Conservation (phyloP, 441 rosid genomes). For the Euphorbia celastroides region DNA sequence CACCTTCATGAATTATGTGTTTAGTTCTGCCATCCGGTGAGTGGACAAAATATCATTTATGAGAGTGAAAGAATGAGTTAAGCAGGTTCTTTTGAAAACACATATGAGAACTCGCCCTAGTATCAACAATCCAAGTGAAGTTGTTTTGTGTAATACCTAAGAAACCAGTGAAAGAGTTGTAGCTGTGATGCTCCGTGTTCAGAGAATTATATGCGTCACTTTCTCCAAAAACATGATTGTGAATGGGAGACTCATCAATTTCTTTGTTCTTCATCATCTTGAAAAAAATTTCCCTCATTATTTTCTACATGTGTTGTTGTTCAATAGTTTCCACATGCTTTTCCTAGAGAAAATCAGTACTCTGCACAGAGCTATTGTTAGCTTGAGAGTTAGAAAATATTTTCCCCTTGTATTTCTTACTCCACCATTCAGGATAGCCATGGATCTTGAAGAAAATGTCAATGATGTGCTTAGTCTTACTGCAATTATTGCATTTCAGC, state of each 20-base stretch:
- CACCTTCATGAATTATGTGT: neutral
- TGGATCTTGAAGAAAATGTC: no score
- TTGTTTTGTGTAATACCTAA: neutral
- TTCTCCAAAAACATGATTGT: no score
- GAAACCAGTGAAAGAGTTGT: neutral
- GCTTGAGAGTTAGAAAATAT: neutral
- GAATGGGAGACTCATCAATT: no score
- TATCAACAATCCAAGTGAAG: neutral
- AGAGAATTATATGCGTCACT: no score
- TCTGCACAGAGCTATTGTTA: no score
- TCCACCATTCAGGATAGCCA: neutral
- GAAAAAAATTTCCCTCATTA: no score
- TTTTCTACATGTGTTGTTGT: no score
- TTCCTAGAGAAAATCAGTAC: no score
- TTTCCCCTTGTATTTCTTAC: neutral
- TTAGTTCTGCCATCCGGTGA: neutral
- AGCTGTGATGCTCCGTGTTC: neutral
- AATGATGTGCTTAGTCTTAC: neutral
- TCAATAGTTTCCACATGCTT: no score
- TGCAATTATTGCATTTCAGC: neutral
- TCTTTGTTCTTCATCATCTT: no score
- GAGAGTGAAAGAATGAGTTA: no score
- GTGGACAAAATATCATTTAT: neutral
- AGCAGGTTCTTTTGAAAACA: neutral
- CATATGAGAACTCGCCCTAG: neutral